phyloP scores from a whole-genome alignment of 495 filamentous ascomycete species.

The Penicillium daleae region DNA sequence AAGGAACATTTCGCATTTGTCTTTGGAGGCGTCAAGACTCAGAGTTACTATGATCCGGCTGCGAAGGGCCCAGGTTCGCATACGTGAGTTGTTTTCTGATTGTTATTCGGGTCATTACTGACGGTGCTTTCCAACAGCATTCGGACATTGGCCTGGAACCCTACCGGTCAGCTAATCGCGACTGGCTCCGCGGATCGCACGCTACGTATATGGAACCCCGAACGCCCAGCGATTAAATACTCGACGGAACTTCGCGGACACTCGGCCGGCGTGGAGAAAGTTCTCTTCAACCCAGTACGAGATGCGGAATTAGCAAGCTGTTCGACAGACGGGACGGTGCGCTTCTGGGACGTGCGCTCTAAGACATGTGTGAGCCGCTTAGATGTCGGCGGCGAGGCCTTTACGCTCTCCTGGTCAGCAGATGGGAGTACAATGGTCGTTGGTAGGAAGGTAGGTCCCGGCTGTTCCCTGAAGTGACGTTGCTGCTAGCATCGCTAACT shows the following conservation, averaged over 20 bases:
- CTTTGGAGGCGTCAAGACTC: conserved; percentile 61
- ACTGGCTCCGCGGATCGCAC: conserved; percentile 83
- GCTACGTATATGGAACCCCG: conserved; percentile 89
- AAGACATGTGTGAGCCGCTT: conserved; percentile 78
- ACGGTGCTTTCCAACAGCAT: conserved; percentile 42
- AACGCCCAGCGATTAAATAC: conserved; percentile 76
- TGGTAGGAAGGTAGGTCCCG: conserved; percentile 71
- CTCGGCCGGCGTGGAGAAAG: conserved; percentile 74
- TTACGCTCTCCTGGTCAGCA: conserved; percentile 85
- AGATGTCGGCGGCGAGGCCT: conserved; percentile 79
- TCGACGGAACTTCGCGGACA: conserved; percentile 88
- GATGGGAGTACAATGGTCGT: conserved; percentile 81
- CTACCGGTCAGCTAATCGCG: conserved; percentile 81
- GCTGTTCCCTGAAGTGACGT: neutral
- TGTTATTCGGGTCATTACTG: neutral
- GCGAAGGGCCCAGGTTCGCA: conserved; percentile 56
- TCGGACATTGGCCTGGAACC: conserved; percentile 87
- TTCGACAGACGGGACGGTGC: conserved; percentile 80
- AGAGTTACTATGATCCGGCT: conserved; percentile 64
- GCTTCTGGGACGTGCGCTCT: conserved; percentile 91
- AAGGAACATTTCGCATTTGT: conserved; percentile 65
- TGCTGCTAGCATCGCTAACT: neutral
- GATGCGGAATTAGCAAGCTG: conserved; percentile 89
- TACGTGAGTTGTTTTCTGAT: conserved; percentile 45
- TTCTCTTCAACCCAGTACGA: conserved; percentile 86